phyloP scores from a whole-genome alignment of 2,329 filamentous ascomycete genomes.

The Neonectria sp. region DNA sequence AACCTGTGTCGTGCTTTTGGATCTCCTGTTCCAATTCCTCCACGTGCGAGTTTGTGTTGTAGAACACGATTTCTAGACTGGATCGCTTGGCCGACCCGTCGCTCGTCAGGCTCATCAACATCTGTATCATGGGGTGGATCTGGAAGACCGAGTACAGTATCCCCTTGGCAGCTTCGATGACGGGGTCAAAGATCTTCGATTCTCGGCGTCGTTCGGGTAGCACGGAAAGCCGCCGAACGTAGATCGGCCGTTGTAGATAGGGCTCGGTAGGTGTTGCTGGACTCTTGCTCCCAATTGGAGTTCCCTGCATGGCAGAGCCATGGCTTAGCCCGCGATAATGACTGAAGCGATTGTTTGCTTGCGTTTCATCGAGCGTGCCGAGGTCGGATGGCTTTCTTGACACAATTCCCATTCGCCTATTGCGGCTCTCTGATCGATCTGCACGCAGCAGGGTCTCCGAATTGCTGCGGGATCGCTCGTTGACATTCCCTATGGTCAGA shows the following conservation, averaged over 20 bases:
- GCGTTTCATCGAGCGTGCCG: slow-evolving; percentile 74
- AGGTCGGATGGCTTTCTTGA: slow-evolving; percentile 73
- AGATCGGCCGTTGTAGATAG: slow-evolving; percentile 71
- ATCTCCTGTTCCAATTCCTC: slow-evolving; percentile 77
- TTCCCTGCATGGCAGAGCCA: slow-evolving; percentile 77
- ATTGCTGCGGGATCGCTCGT: slow-evolving; percentile 77
- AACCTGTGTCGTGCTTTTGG: slow-evolving; percentile 70
- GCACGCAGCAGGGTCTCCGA: slow-evolving; percentile 72
- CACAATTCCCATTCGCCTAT: slow-evolving; percentile 75
- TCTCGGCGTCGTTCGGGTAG: slow-evolving; percentile 75
- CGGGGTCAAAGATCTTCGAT: slow-evolving; percentile 72
- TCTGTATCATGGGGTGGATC: slow-evolving; percentile 78
- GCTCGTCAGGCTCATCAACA: slow-evolving; percentile 73
- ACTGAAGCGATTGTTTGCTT: slow-evolving; percentile 75
- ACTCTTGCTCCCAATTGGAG: slow-evolving; percentile 61
- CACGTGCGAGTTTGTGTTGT: slow-evolving; percentile 77
- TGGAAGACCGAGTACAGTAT: slow-evolving; percentile 78
- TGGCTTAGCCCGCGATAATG: slow-evolving; percentile 78
- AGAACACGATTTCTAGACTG: slow-evolving; percentile 77
- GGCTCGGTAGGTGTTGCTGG: slow-evolving; percentile 74
- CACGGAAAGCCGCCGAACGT: slow-evolving; percentile 74
- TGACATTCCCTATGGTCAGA: slow-evolving; percentile 77
- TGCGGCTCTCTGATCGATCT: slow-evolving; percentile 69
- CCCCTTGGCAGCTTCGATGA: slow-evolving; percentile 76
- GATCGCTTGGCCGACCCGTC: slow-evolving; percentile 74